Conservation (phyloP, 148 eudicot species). For the Dysphania ambrosioides region DNA sequence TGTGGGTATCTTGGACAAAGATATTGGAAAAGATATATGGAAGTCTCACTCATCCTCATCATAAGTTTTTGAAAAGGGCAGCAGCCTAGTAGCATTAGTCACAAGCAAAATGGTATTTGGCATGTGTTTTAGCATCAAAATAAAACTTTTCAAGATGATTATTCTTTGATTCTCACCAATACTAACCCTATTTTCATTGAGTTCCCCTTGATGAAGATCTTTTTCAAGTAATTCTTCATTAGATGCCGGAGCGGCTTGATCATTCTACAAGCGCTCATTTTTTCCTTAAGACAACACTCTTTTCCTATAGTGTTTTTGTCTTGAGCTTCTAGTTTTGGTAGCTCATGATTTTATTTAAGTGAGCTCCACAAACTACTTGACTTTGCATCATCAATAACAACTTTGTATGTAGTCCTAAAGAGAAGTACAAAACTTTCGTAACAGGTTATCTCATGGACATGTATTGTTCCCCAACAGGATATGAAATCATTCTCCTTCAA, state of each 20-base stretch:
- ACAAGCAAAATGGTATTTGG: neutral
- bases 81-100: no score
- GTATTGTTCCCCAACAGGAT: no score
- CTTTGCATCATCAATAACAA: no score
- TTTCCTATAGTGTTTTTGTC: neutral
- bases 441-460: no score
- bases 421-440: no score
- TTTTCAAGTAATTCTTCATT: neutral
- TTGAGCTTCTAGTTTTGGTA: no score
- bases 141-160: neutral
- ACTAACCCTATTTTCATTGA: neutral
- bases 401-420: no score
- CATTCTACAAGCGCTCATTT: neutral
- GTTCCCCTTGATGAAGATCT: neutral
- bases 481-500: no score
- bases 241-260: neutral
- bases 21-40: neutral
- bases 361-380: no score
- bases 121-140: neutral
- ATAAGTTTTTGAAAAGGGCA: no score
- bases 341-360: neutral
- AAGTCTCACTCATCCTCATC: neutral
- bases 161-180: neutral
- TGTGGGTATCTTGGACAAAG: neutral
- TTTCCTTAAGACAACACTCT: neutral